A percentile compares a stretch with the other conserved stretches of the same genome.
phyloP scores from a whole-genome alignment of 306 rosid species.

The Styphnolobium japonicum region DNA sequence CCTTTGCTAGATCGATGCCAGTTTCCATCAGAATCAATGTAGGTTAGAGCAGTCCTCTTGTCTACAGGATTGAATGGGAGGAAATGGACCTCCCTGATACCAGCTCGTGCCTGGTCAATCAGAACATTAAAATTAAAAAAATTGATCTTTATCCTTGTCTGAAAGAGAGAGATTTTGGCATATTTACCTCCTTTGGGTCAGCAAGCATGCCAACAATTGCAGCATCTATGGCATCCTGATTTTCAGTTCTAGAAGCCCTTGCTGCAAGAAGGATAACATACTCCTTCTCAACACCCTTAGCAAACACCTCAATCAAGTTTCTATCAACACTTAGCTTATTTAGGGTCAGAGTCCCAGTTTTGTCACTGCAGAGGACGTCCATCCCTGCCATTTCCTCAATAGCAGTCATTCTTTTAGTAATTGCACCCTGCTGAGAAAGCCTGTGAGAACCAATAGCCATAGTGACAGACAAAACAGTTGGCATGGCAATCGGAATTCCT shows the following conservation, averaged over 20 bases:
- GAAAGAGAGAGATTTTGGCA: not conserved
- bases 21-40: slow-evolving; percentile 72
- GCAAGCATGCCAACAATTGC: slow-evolving; percentile 95
- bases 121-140: not conserved
- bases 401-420: slow-evolving; percentile 97
- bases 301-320: slow-evolving; percentile 81
- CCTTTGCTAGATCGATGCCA: slow-evolving; percentile 98
- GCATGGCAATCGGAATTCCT: slow-evolving; percentile 98
- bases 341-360: slow-evolving; percentile 90
- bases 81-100: slow-evolving; percentile 84
- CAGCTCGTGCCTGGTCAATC: slow-evolving; percentile 78
- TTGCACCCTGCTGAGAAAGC: slow-evolving; percentile 95
- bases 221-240: slow-evolving; percentile 98
- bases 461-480: slow-evolving; percentile 94
- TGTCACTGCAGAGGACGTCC: slow-evolving; percentile 98
- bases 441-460: slow-evolving; percentile 99
- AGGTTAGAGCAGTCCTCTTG: slow-evolving; percentile 96
- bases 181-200: slow-evolving; percentile 86
- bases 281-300: slow-evolving; percentile 85
- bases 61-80: slow-evolving; percentile 95
- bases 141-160: not conserved
- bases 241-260: slow-evolving; percentile 92
- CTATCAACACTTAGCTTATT: slow-evolving; percentile 83
- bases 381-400: slow-evolving; percentile 99
- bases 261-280: slow-evolving; percentile 80